phyloP scores from a whole-genome alignment of 495 filamentous ascomycete species.

The Xylaria venustula region DNA sequence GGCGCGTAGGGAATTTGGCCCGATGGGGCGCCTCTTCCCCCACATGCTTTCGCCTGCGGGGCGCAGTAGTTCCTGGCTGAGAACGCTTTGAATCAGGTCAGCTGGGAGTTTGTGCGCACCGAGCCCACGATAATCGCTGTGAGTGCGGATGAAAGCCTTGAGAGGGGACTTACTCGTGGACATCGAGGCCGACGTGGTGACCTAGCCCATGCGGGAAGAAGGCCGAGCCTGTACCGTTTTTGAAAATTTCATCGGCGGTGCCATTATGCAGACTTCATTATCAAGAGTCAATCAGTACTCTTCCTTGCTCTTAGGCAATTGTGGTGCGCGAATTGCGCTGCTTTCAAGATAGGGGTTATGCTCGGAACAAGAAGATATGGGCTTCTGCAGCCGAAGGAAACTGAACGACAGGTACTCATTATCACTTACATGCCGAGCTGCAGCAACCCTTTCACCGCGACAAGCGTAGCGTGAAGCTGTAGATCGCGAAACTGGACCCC shows the following conservation, averaged over 20 bases:
- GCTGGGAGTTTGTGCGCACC: not conserved
- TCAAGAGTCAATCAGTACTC: not conserved
- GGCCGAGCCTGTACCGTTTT: conserved; percentile 65
- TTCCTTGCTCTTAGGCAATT: not conserved
- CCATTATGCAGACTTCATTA: conserved; percentile 45
- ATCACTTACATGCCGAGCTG: conserved; percentile 58
- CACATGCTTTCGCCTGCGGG: conserved; percentile 32
- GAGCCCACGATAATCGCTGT: not conserved
- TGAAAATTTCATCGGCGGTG: conserved; percentile 60
- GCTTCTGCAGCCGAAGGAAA: not conserved
- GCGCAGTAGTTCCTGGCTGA: conserved; percentile 29
- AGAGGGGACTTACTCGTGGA: conserved; percentile 60
- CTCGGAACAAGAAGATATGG: not conserved
- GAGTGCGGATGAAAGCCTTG: not conserved
- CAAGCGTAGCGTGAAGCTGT: conserved; percentile 66
- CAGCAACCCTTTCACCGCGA: conserved; percentile 69
- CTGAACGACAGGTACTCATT: conserved; percentile 30
- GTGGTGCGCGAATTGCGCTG: too few species aligned
- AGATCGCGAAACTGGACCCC: conserved; percentile 67
- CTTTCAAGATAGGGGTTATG: too few species aligned
- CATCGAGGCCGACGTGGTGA: conserved; percentile 87
- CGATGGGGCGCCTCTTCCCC: conserved; percentile 30
- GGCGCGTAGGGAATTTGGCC: conserved; percentile 28
- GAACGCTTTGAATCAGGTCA: conserved; percentile 17
- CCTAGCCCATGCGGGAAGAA: conserved; percentile 93